Evolutionary conservation across 331 rosid species (phyloP).

Genomic region (Pyrus hybrid): DNA sequence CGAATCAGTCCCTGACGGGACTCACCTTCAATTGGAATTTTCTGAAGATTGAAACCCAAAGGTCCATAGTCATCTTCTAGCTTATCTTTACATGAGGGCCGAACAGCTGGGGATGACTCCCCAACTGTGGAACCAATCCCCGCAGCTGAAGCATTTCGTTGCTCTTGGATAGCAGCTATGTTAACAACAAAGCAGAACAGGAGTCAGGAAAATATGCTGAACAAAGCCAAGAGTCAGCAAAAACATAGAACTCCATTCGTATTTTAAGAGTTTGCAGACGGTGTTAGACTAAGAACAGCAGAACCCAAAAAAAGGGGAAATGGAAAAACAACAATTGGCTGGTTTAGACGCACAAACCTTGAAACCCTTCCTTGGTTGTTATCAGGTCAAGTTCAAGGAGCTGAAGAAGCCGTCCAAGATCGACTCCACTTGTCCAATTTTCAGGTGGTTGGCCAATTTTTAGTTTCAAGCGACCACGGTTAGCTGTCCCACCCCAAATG

Average conservation of each 20-base stretch:
- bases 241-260: background rate
- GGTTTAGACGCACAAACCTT: constrained; percentile 53
- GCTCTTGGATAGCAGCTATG: constrained; percentile 56
- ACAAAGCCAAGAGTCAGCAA: constrained; percentile 18
- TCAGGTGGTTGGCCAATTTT: constrained; percentile 87
- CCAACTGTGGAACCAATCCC: constrained; percentile 76
- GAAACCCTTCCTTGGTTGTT: constrained; percentile 66
- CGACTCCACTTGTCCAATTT: constrained; percentile 99
- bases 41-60: constrained; percentile 37
- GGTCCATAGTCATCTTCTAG: constrained; percentile 52
- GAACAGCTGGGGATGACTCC: constrained; percentile 61
- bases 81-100: constrained; percentile 40
- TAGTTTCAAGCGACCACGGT: constrained; percentile 86
- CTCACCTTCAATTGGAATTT: constrained; percentile 42
- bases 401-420: constrained; percentile 94
- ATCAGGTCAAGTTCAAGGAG: constrained; percentile 93
- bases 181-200: constrained; percentile 11
- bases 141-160: constrained; percentile 51
- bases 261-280: background rate
- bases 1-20: constrained; percentile 34
- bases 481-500: constrained; percentile 99
- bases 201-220: constrained; percentile 5
- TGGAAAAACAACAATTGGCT: background rate
- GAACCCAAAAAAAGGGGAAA: background rate
- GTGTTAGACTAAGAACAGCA: background rate